phyloP scores from a whole-genome alignment of 768 basidiomycete species.

The Leccinum broughii region DNA sequence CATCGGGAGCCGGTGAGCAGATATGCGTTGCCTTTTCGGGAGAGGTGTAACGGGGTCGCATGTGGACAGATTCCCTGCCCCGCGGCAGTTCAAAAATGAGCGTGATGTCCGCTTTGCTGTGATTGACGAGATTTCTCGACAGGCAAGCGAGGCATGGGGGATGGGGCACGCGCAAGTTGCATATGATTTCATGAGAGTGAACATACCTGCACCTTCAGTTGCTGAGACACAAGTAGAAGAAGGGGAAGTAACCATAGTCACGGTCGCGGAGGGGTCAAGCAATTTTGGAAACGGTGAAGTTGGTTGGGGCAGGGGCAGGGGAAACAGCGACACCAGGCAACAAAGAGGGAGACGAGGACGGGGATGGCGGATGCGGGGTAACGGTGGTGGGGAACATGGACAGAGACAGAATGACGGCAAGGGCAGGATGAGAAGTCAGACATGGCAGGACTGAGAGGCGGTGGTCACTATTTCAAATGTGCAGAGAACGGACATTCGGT shows the following conservation, averaged over 20 bases:
- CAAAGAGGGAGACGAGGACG: slow-evolving; percentile 2
- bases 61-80: slow-evolving; percentile 51
- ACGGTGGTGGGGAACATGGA: not conserved
- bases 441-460: not conserved
- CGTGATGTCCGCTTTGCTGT: slow-evolving; percentile 41
- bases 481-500: not conserved
- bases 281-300: not conserved
- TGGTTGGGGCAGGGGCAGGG: not conserved
- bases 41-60: not conserved
- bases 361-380: slow-evolving; percentile 3
- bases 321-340: no score
- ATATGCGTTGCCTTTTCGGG: not conserved
- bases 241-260: not conserved
- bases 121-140: slow-evolving; percentile 59
- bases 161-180: slow-evolving; percentile 50
- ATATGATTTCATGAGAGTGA: slow-evolving; percentile 55
- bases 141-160: slow-evolving; percentile 63
- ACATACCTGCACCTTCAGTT: slow-evolving; percentile 31
- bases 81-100: slow-evolving; percentile 35
- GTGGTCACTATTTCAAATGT: not conserved
- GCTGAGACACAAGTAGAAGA: not conserved
- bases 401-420: slow-evolving; percentile 2
- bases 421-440: not conserved
- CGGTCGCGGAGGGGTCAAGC: not conserved
- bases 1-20: slow-evolving; percentile 61